phyloP scores from a whole-genome alignment of 495 filamentous ascomycete species.

The Aspergillus sparsus region DNA sequence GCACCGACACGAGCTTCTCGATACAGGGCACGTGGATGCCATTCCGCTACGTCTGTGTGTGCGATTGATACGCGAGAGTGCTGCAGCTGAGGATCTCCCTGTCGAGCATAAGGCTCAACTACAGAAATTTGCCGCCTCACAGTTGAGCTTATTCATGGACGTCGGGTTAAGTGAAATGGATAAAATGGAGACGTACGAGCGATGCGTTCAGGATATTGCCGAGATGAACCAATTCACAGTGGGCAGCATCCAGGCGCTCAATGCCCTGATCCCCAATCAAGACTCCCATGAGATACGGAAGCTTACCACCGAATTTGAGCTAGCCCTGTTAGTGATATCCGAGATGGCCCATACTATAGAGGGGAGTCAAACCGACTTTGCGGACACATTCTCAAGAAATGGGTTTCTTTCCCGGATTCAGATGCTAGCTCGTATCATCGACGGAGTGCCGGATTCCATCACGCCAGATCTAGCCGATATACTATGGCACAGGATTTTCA shows the following conservation, averaged over 20 bases:
- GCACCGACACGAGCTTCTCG: conserved; percentile 19
- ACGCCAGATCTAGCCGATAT: conserved; percentile 58
- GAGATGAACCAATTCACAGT: conserved; percentile 54
- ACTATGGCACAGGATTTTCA: conserved; percentile 70
- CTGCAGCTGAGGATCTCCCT: conserved; percentile 38
- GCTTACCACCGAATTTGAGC: conserved; percentile 54
- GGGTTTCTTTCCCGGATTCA: conserved; percentile 55
- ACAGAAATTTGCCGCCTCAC: conserved; percentile 60
- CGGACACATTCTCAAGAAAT: conserved; percentile 37
- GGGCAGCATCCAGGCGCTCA: conserved; percentile 73
- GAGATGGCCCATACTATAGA: conserved; percentile 53
- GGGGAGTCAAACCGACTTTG: conserved; percentile 37
- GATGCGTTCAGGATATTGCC: conserved; percentile 60
- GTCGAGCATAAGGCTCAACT: conserved; percentile 43
- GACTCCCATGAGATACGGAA: conserved; percentile 51
- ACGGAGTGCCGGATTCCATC: conserved; percentile 60
- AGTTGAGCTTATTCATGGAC: conserved; percentile 53
- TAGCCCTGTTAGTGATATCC: conserved; percentile 51
- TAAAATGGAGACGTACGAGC: conserved; percentile 55
- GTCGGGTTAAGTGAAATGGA: conserved; percentile 51
- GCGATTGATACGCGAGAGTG: conserved; percentile 67
- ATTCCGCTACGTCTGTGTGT: conserved; percentile 56
- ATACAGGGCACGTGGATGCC: conserved; percentile 33
- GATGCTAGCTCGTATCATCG: conserved; percentile 58
- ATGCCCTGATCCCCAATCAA: conserved; percentile 52